Percentiles rank a stretch among this genome's conserved stretches.
Conservation (phyloP, 1,284 basidiomycete genomes). For the Ganoderma leucocontextum region DNA sequence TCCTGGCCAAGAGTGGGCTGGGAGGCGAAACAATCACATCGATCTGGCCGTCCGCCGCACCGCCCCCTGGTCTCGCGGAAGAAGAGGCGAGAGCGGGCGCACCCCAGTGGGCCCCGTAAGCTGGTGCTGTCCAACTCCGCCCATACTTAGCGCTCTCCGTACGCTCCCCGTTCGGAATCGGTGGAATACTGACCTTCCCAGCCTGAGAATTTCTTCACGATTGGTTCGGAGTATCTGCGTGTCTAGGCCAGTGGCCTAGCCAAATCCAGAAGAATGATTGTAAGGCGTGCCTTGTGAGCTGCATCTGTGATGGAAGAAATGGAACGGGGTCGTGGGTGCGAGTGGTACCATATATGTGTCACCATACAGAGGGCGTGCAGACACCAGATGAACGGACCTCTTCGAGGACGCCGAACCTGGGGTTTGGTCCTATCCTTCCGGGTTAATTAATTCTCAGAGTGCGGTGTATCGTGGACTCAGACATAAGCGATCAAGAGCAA, state of each 20-base stretch:
- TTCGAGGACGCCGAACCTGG: not conserved
- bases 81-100: constrained; percentile 18
- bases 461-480: not conserved
- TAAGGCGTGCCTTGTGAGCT: constrained; percentile 21
- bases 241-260: constrained; percentile 1
- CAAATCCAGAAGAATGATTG: constrained; percentile 1
- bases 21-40: not conserved
- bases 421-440: not conserved
- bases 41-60: not conserved
- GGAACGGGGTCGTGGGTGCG: constrained; percentile 25
- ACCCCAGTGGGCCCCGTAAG: constrained; percentile 2
- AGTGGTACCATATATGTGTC: constrained; percentile 25
- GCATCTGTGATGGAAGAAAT: constrained; percentile 15
- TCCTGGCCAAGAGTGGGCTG: not conserved
- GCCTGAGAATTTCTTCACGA: constrained; percentile 7
- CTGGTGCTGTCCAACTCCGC: constrained; percentile 23
- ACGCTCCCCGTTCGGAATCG: not conserved
- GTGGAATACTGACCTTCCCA: not conserved
- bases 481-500: not conserved
- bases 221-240: constrained; percentile 3
- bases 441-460: not conserved
- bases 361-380: constrained; percentile 10
- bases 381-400: not conserved
- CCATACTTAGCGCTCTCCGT: not conserved
- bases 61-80: constrained; percentile 25